A percentile compares a stretch with the other conserved stretches of the same genome.
Evolutionary conservation across 2,329 filamentous ascomycete species (phyloP).

Genomic region (Fusarium solani-melongenae): DNA sequence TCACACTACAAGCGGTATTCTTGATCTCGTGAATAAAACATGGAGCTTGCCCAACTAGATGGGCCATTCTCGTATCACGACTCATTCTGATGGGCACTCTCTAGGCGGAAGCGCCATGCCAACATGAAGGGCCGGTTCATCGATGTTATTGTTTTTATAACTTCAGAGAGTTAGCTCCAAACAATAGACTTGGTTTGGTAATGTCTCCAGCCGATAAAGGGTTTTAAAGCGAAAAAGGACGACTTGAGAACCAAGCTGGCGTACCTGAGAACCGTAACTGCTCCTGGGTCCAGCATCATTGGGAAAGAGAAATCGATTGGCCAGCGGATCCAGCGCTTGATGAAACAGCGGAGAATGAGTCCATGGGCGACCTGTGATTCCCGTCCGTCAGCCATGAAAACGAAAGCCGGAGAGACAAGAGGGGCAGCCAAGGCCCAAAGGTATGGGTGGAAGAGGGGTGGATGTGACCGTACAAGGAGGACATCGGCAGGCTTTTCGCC

Average conservation of each 20-base stretch:
- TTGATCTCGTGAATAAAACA: background rate
- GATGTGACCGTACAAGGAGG: constrained; percentile 37
- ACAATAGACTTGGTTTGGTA: background rate
- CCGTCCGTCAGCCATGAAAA: background rate
- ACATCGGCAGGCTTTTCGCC: constrained; percentile 53
- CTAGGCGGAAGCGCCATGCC: constrained; percentile 47
- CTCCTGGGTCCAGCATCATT: constrained; percentile 58
- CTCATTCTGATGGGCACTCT: background rate
- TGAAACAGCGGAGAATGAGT: constrained; percentile 57
- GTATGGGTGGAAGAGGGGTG: background rate
- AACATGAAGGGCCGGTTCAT: constrained; percentile 53
- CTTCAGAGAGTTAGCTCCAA: constrained; percentile 32
- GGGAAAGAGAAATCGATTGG: constrained; percentile 52
- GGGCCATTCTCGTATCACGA: background rate
- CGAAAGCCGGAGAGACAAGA: background rate
- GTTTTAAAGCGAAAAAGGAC: background rate
- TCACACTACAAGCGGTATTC: background rate
- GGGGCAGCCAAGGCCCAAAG: background rate
- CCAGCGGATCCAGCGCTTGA: constrained; percentile 58
- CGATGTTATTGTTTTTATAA: constrained; percentile 51
- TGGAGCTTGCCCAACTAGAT: background rate
- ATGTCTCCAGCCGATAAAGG: background rate
- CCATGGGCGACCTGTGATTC: constrained; percentile 52
- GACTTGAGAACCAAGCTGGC: background rate
- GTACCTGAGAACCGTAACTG: constrained; percentile 50